A percentile compares a stretch with the other conserved stretches of the same genome.
These are phyloP conservation scores for Ochetophila trinervis DNA, from an alignment of 306 rosid genomes.

Conservation along the genomic window DNA sequence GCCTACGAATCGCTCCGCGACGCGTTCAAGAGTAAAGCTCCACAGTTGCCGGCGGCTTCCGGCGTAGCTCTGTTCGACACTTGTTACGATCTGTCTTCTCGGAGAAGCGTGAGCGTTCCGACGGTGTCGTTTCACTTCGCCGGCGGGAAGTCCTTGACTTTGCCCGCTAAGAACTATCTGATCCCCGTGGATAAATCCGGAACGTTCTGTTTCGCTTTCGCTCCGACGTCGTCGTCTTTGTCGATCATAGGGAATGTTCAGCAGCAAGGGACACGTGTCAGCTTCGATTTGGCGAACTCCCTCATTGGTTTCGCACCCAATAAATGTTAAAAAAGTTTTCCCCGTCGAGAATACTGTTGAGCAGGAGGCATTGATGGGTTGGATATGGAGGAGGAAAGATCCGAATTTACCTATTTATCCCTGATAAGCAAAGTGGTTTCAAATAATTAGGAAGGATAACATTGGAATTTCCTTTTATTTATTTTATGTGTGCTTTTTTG, in stretches of 20 bases:
- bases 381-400: background rate
- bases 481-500: background rate
- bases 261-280: conserved; percentile 99
- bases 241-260: conserved; percentile 88
- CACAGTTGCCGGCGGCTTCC: conserved; percentile 28
- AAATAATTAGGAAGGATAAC: background rate
- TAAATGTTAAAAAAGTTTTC: conserved; percentile 42
- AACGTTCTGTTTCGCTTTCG: conserved; percentile 79
- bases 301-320: conserved; percentile 67
- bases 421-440: background rate
- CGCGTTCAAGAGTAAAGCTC: conserved; percentile 50
- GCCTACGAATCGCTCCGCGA: conserved; percentile 71
- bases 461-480: background rate
- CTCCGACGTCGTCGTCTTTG: conserved; percentile 60
- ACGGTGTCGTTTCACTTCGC: conserved; percentile 65
- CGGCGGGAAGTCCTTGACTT: conserved; percentile 35
- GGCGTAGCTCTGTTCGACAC: conserved; percentile 73
- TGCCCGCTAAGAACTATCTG: conserved; percentile 80
- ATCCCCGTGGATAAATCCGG: conserved; percentile 71
- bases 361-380: background rate
- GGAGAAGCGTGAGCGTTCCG: conserved; percentile 53
- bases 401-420: conserved; percentile 27
- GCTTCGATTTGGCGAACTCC: conserved; percentile 48
- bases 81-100: conserved; percentile 66
- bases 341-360: background rate